Evolutionary conservation across 495 filamentous ascomycete genomes (phyloP).

Genomic region (Rhizodiscina lignyota): DNA sequence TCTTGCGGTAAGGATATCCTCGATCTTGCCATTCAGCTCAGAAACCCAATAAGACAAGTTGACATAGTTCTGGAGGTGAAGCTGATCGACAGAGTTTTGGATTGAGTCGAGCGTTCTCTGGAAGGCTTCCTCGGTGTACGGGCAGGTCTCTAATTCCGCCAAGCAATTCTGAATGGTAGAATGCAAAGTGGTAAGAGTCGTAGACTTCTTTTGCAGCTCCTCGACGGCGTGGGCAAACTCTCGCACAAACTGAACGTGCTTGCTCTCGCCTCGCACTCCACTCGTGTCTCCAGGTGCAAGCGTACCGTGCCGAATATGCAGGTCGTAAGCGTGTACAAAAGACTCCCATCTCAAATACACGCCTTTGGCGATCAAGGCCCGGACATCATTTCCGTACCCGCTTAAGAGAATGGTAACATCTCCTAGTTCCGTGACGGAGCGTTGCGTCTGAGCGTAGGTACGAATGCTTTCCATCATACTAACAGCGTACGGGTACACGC

Average conservation of each 20-base stretch:
- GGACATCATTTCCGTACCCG: slow-evolving; percentile 79
- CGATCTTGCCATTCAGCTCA: slow-evolving; percentile 68
- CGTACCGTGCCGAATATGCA: slow-evolving; percentile 60
- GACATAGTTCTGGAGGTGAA: slow-evolving; percentile 87
- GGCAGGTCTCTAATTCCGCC: slow-evolving; percentile 66
- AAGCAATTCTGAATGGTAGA: slow-evolving; percentile 69
- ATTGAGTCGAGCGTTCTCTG: slow-evolving; percentile 64
- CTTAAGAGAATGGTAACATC: slow-evolving; percentile 74
- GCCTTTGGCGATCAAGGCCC: slow-evolving; percentile 65
- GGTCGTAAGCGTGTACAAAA: slow-evolving; percentile 89
- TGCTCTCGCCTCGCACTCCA: slow-evolving; percentile 53
- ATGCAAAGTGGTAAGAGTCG: slow-evolving; percentile 59
- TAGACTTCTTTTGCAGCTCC: slow-evolving; percentile 70
- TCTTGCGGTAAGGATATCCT: slow-evolving; percentile 54
- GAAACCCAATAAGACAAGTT: slow-evolving; percentile 82
- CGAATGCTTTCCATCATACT: slow-evolving; percentile 95
- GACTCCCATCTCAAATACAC: slow-evolving; percentile 89
- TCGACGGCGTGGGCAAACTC: slow-evolving; percentile 79
- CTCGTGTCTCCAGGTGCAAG: slow-evolving; percentile 6
- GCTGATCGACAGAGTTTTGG: slow-evolving; percentile 79
- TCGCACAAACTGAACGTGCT: slow-evolving; percentile 88
- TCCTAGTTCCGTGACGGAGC: slow-evolving; percentile 63
- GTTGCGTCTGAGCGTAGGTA: slow-evolving; percentile 72
- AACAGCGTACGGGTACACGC: slow-evolving; percentile 93
- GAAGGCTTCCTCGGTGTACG: slow-evolving; percentile 62